Evolutionary conservation across 176 grass and related monocot species (phyloP).

Genomic region (Carex cristatella): DNA sequence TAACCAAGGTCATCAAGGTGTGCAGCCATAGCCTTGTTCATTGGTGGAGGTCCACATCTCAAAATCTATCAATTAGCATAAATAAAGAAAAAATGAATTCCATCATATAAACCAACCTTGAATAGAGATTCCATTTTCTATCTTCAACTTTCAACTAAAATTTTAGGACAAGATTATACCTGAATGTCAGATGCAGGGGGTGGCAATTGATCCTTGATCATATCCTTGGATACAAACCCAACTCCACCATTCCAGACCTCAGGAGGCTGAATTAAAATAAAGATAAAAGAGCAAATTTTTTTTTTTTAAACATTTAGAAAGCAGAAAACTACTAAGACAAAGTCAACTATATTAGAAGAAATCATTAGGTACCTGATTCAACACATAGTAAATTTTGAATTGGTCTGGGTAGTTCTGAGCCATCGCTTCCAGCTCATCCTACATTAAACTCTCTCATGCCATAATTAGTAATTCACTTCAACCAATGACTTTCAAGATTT

Average conservation of each 20-base stretch:
- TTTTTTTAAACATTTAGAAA: neutral
- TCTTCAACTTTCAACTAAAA: neutral
- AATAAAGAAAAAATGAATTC: conserved; percentile 10
- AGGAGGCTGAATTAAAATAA: conserved; percentile 54
- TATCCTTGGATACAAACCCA: conserved; percentile 86
- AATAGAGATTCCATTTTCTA: neutral
- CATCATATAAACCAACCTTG: neutral
- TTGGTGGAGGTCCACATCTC: conserved; percentile 92
- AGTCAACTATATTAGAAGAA: neutral
- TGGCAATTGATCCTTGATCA: conserved; percentile 74
- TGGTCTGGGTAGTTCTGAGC: conserved; percentile 52
- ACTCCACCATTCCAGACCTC: conserved; percentile 82
- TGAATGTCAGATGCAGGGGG: conserved; percentile 65
- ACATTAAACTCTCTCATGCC: conserved; percentile 23
- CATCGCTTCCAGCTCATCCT: conserved; percentile 84
- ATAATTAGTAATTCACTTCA: conserved; percentile 3
- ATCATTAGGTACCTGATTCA: conserved; percentile 68
- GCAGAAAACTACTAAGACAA: neutral
- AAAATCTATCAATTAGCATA: conserved; percentile 45
- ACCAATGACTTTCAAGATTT: neutral
- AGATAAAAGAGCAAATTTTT: neutral
- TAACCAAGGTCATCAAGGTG: conserved; percentile 78
- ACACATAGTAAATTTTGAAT: conserved; percentile 80
- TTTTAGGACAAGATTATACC: conserved; percentile 35
- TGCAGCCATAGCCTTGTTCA: conserved; percentile 94